Evolutionary conservation across 1,284 basidiomycete genomes (phyloP).

Genomic region (Stygiomarasmius scandens): DNA sequence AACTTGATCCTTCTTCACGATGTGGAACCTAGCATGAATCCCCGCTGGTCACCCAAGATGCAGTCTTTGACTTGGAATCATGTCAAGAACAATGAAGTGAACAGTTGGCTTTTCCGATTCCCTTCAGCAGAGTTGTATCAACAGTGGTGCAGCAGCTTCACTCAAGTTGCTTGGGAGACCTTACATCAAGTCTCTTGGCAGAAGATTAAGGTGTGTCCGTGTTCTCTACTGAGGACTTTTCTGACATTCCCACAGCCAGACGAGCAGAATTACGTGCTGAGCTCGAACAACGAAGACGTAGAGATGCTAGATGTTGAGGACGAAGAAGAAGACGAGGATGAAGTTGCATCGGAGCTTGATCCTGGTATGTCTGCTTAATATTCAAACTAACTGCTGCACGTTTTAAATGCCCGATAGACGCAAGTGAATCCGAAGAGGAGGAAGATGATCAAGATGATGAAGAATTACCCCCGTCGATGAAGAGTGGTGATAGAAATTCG

Average conservation of each 20-base stretch:
- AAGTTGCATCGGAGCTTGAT: conserved; percentile 66
- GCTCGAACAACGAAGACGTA: conserved; percentile 76
- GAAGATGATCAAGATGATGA: conserved; percentile 60
- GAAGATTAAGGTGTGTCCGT: conserved; percentile 75
- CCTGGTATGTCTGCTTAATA: conserved; percentile 38
- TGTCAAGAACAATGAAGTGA: conserved; percentile 59
- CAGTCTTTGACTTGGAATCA: conserved; percentile 87
- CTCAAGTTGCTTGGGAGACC: conserved; percentile 81
- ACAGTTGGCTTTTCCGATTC: conserved; percentile 88
- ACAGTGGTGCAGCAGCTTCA: conserved; percentile 70
- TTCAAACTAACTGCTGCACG: conserved; percentile 3
- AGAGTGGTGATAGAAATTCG: conserved; percentile 76
- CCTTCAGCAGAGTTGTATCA: conserved; percentile 58
- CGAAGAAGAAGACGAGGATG: conserved; percentile 77
- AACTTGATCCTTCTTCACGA: conserved; percentile 61
- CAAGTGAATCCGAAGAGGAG: conserved; percentile 58
- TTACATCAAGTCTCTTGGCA: conserved; percentile 77
- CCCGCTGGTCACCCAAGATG: conserved; percentile 64
- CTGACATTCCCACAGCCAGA: conserved; percentile 43
- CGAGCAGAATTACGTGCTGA: conserved; percentile 78
- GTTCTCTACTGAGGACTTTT: conserved; percentile 2
- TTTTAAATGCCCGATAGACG: conserved; percentile 30
- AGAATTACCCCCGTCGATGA: conserved; percentile 39
- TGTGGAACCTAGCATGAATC: conserved; percentile 75
- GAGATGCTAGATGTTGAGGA: conserved; percentile 82